Conservation (phyloP, 225 moss, liverwort and hornwort species). For the Neckera pumila region DNA sequence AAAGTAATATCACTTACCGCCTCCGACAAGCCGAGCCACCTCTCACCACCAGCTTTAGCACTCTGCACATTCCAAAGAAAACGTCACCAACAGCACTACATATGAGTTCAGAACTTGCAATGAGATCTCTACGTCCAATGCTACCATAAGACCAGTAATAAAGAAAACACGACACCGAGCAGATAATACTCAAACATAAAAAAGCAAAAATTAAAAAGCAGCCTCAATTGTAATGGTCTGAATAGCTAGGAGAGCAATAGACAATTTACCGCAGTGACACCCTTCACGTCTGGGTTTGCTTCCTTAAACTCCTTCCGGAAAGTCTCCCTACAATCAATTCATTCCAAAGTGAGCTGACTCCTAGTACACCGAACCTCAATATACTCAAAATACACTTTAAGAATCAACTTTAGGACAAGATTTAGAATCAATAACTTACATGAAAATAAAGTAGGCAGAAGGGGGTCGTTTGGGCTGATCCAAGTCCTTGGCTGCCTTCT, state of each 20-base stretch:
- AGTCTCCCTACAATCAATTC: constrained; percentile 28
- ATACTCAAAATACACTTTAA: not conserved
- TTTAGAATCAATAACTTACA: not conserved
- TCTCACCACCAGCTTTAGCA: constrained; percentile 50
- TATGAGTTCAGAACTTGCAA: not conserved
- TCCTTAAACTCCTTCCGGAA: constrained; percentile 47
- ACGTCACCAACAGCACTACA: not conserved
- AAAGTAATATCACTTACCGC: constrained; percentile 12
- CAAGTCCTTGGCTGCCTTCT: constrained; percentile 22
- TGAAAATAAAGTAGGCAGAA: constrained; percentile 48
- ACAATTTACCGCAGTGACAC: constrained; percentile 33
- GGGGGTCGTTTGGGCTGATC: constrained; percentile 49
- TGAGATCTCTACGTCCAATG: not conserved
- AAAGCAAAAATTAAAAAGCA: not conserved
- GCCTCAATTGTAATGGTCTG: not conserved
- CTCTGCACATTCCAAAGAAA: constrained; percentile 15
- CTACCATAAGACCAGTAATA: not conserved
- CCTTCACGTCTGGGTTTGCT: constrained; percentile 44
- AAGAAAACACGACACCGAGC: not conserved
- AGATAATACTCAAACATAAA: not conserved
- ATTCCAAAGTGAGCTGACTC: not conserved
- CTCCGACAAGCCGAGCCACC: constrained; percentile 44
- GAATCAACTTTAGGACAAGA: not conserved
- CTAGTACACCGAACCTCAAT: not conserved
- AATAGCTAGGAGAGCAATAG: not conserved